A percentile compares a stretch with the other conserved stretches of the same genome.
Conservation (phyloP, 192 early-diverging fungal genomes). For the Linnemannia zychae region DNA sequence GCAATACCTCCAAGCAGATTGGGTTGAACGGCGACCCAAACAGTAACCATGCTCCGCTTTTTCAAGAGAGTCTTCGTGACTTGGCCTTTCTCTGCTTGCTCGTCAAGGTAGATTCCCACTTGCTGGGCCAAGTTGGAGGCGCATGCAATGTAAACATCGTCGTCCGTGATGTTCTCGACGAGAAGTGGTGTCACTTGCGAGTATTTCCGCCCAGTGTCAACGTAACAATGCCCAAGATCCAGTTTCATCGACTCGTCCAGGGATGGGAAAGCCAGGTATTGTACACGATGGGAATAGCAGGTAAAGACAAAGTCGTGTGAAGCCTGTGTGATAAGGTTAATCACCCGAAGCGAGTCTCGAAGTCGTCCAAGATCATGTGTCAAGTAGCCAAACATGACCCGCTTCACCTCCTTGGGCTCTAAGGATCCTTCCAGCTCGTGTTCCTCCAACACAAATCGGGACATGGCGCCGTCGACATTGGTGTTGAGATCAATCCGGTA, state of each 20-base stretch:
- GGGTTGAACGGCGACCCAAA: constrained; percentile 88
- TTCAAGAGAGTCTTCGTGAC: constrained; percentile 67
- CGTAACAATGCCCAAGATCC: constrained; percentile 87
- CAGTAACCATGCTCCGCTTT: constrained; percentile 61
- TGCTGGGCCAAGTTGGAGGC: constrained; percentile 86
- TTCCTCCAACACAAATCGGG: constrained; percentile 53
- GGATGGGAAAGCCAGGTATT: constrained; percentile 74
- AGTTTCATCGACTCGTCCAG: constrained; percentile 69
- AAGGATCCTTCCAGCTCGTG: constrained; percentile 52
- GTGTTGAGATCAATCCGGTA: constrained; percentile 47
- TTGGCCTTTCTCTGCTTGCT: constrained; percentile 63
- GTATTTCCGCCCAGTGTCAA: constrained; percentile 80
- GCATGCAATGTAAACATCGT: constrained; percentile 78
- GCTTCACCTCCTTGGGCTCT: constrained; percentile 65
- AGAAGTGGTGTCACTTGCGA: constrained; percentile 78
- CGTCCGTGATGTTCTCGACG: constrained; percentile 78
- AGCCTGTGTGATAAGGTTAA: constrained; percentile 47
- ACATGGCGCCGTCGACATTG: neutral
- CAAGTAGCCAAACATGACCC: constrained; percentile 68
- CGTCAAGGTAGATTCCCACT: constrained; percentile 80
- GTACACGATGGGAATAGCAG: constrained; percentile 63
- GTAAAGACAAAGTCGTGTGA: constrained; percentile 62
- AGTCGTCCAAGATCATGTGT: constrained; percentile 69
- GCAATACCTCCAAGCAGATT: constrained; percentile 64
- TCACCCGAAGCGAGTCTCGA: constrained; percentile 62